Conservation (phyloP, 768 basidiomycete species). For the Lentinula sp. region DNA sequence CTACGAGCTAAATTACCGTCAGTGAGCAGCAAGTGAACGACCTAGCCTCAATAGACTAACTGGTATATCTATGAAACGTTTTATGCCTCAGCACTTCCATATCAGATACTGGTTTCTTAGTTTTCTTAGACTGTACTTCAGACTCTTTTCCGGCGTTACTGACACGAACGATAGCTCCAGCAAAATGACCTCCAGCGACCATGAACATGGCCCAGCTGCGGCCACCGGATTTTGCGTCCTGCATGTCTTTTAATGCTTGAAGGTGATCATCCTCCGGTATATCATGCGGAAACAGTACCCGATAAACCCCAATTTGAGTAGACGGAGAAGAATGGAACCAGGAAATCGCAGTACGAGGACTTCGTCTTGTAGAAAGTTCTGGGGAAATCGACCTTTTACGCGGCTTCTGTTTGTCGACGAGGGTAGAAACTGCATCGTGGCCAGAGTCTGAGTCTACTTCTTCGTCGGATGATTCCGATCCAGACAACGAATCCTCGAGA, state of each 20-base stretch:
- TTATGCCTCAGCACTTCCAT: constrained; percentile 84
- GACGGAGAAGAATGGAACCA: constrained; percentile 90
- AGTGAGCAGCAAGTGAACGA: constrained; percentile 1
- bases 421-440: constrained; percentile 60
- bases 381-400: constrained; percentile 42
- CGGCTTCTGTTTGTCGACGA: constrained; percentile 57
- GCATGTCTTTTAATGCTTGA: constrained; percentile 59
- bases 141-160: constrained; percentile 45
- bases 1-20: constrained; percentile 63
- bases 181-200: constrained; percentile 98
- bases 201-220: constrained; percentile 93
- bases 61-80: constrained; percentile 98
- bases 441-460: constrained; percentile 37
- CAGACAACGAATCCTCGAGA: constrained; percentile 86
- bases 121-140: constrained; percentile 37
- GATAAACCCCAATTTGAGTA: constrained; percentile 89
- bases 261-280: constrained; percentile 44
- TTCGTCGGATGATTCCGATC: constrained; percentile 74
- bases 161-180: constrained; percentile 81
- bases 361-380: constrained; percentile 19
- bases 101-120: constrained; percentile 65
- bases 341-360: constrained; percentile 60
- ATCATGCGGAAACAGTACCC: constrained; percentile 59
- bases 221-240: constrained; percentile 43
- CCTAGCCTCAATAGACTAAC: constrained; percentile 39